Conservation (phyloP, 306 rosid genomes). For the Quillaja saponaria region DNA sequence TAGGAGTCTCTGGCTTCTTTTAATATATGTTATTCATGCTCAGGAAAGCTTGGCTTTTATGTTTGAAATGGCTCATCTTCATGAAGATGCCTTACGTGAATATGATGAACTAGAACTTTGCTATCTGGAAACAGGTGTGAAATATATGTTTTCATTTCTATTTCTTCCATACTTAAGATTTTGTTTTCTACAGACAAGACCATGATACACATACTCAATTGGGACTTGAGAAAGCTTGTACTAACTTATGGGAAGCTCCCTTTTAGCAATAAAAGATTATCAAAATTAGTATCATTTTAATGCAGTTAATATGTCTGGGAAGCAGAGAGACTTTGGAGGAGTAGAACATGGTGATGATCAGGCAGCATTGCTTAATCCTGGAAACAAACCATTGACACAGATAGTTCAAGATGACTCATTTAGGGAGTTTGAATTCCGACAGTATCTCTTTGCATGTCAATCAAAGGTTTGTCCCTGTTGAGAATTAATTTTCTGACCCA, state of each 20-base stretch:
- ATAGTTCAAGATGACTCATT: constrained; percentile 94
- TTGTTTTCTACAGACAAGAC: not conserved
- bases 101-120: constrained; percentile 95
- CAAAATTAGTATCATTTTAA: constrained; percentile 23
- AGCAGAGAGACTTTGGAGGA: constrained; percentile 90
- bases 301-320: constrained; percentile 74
- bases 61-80: constrained; percentile 96
- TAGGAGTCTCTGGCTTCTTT: constrained; percentile 31
- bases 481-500: constrained; percentile 19
- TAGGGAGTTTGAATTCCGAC: constrained; percentile 96
- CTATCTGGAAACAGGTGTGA: constrained; percentile 89
- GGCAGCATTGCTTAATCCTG: constrained; percentile 76
- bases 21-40: constrained; percentile 32
- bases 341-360: constrained; percentile 87
- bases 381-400: constrained; percentile 78
- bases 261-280: constrained; percentile 29
- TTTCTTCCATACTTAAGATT: constrained; percentile 32
- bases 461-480: constrained; percentile 66
- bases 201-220: constrained; percentile 15
- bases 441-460: constrained; percentile 91
- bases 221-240: constrained; percentile 19
- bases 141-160: constrained; percentile 29
- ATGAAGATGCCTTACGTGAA: constrained; percentile 94
- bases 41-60: constrained; percentile 99
- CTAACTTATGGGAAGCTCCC: constrained; percentile 19